These are phyloP conservation scores for Podila horticola DNA, from an alignment of 192 early-diverging fungal species.

Conservation along the genomic window DNA sequence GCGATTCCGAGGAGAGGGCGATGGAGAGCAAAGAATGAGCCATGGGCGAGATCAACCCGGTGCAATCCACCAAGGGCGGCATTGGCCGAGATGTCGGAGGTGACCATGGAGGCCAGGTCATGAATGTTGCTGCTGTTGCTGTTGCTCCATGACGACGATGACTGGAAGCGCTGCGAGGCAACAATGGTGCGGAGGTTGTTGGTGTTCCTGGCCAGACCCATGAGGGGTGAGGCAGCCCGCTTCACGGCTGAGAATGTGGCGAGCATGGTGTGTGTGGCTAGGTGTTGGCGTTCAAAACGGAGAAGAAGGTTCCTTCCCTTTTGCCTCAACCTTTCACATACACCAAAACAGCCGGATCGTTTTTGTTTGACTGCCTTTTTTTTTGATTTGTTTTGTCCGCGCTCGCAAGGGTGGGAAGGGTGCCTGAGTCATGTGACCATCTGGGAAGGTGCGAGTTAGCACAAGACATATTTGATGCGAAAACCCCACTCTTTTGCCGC, in stretches of 20 bases:
- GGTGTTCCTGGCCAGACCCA: constrained; percentile 6
- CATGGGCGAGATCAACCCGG: constrained; percentile 61
- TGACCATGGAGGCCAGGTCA: constrained; percentile 19
- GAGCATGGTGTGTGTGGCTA: constrained; percentile 16
- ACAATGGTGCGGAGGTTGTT: constrained; percentile 7
- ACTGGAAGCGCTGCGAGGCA: constrained; percentile 35
- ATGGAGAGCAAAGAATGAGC: constrained; percentile 68
- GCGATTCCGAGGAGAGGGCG: constrained; percentile 63
- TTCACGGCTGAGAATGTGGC: constrained; percentile 22
- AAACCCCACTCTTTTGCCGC: too few relatives aligned
- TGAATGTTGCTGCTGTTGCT: background rate
- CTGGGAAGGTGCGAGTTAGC: too few relatives aligned
- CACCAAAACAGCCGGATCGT: background rate
- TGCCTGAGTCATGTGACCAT: too few relatives aligned
- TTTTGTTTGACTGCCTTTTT: too few relatives aligned
- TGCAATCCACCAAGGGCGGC: constrained; percentile 20
- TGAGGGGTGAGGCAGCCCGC: constrained; percentile 29
- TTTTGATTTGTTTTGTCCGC: too few relatives aligned
- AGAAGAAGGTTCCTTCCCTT: background rate
- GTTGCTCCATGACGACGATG: constrained; percentile 22
- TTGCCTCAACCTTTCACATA: background rate
- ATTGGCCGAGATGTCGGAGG: constrained; percentile 17
- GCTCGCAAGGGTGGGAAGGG: too few relatives aligned
- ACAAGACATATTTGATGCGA: too few relatives aligned
- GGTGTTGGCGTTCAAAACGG: background rate